Conservation (phyloP, 2,329 filamentous ascomycete species). For the Tolypocladium paradoxum region DNA sequence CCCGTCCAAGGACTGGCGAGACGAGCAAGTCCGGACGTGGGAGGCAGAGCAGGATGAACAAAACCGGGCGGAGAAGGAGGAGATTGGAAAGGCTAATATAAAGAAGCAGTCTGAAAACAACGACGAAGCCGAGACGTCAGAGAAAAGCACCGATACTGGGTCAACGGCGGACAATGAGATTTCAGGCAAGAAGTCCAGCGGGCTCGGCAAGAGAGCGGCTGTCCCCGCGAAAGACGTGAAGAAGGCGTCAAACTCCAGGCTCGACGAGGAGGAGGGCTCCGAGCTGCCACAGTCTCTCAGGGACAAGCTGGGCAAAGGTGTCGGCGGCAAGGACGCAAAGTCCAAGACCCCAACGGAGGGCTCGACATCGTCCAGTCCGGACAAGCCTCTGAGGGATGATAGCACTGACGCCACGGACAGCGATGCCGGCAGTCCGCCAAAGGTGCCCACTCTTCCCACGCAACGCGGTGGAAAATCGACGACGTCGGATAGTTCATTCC, state of each 20-base stretch:
- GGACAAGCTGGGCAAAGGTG: constrained; percentile 15
- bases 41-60: constrained; percentile 28
- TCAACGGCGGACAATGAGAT: not conserved
- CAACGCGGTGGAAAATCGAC: not conserved
- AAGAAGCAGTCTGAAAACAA: not conserved
- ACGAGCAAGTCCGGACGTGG: constrained; percentile 32
- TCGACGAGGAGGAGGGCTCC: constrained; percentile 14
- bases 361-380: not conserved
- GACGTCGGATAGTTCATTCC: not conserved
- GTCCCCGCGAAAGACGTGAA: constrained; percentile 5
- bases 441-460: not conserved
- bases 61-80: constrained; percentile 14
- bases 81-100: not conserved
- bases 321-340: constrained; percentile 2
- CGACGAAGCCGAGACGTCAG: not conserved
- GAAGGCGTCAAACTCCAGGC: constrained; percentile 7
- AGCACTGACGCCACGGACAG: constrained; percentile 1
- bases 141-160: not conserved
- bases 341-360: not conserved
- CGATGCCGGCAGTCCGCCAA: not conserved
- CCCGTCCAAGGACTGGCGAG: constrained; percentile 30
- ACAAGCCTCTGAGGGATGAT: not conserved
- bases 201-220: constrained; percentile 8
- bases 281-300: constrained; percentile 21
- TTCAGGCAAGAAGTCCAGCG: not conserved